phyloP scores from a whole-genome alignment of 495 filamentous ascomycete species.

The Penicillium mononematosum region DNA sequence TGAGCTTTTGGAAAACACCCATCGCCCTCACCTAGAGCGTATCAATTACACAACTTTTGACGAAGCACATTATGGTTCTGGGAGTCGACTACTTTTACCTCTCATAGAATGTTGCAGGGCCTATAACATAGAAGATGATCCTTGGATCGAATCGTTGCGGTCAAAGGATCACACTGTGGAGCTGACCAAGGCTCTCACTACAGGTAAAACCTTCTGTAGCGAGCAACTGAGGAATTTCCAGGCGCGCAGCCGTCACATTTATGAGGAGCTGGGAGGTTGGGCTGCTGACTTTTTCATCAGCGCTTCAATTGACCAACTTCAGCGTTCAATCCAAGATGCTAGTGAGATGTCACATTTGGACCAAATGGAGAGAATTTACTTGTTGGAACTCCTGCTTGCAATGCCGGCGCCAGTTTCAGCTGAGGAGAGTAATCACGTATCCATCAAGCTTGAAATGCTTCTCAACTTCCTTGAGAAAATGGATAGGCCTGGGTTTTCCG shows the following conservation, averaged over 20 bases:
- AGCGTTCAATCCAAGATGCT: slow-evolving; percentile 31
- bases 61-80: neutral
- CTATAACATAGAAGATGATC: slow-evolving; percentile 61
- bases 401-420: slow-evolving; percentile 36
- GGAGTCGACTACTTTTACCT: slow-evolving; percentile 22
- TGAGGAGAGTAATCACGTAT: slow-evolving; percentile 30
- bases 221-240: slow-evolving; percentile 62
- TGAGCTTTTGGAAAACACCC: slow-evolving; percentile 66
- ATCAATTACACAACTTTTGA: slow-evolving; percentile 43
- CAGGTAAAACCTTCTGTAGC: slow-evolving; percentile 60
- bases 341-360: slow-evolving; percentile 40
- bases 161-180: slow-evolving; percentile 28
- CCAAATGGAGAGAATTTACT: slow-evolving; percentile 59
- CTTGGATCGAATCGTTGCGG: slow-evolving; percentile 60
- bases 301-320: slow-evolving; percentile 52
- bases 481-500: slow-evolving; percentile 51
- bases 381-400: slow-evolving; percentile 50
- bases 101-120: slow-evolving; percentile 26
- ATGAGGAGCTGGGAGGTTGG: slow-evolving; percentile 69
- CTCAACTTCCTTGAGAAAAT: slow-evolving; percentile 52
- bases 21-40: slow-evolving; percentile 60
- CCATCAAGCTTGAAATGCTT: slow-evolving; percentile 55
- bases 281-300: slow-evolving; percentile 71
- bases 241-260: slow-evolving; percentile 42
- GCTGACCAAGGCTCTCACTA: slow-evolving; percentile 48